Conservation (phyloP, 164 flowering plant genomes). For the Vitis riparia region DNA sequence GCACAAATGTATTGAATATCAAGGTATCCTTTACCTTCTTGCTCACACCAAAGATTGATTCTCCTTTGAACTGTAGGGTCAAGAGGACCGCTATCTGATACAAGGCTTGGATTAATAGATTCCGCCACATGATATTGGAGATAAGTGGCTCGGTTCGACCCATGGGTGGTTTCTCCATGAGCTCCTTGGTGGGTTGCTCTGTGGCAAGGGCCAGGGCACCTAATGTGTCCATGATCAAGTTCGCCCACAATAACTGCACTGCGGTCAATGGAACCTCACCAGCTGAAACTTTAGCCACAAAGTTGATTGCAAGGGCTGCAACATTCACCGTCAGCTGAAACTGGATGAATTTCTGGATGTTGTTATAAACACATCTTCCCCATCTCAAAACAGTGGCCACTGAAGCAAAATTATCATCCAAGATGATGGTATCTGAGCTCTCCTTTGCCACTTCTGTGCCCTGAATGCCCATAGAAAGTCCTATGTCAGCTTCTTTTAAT, state of each 20-base stretch:
- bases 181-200: conserved; percentile 53
- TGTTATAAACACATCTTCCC: conserved; percentile 65
- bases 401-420: conserved; percentile 61
- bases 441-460: conserved; percentile 75
- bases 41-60: conserved; percentile 36
- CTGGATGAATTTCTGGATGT: conserved; percentile 76
- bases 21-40: conserved; percentile 43
- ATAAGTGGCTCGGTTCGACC: conserved; percentile 57
- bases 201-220: conserved; percentile 70
- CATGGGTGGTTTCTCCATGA: conserved; percentile 54
- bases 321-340: conserved; percentile 72
- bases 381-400: conserved; percentile 50
- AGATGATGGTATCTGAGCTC: conserved; percentile 63
- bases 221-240: conserved; percentile 70
- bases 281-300: conserved; percentile 59
- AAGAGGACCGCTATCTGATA: conserved; percentile 50
- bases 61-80: conserved; percentile 46
- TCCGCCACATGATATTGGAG: conserved; percentile 72
- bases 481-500: conserved; percentile 56
- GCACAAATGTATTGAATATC: conserved; percentile 56
- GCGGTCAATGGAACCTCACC: conserved; percentile 65
- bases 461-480: conserved; percentile 66
- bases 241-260: conserved; percentile 71
- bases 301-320: conserved; percentile 59
- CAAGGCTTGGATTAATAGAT: conserved; percentile 49